Evolutionary conservation across 2,329 filamentous ascomycete species (phyloP).

Genomic region (Zelopaecilomyces penicillatus): DNA sequence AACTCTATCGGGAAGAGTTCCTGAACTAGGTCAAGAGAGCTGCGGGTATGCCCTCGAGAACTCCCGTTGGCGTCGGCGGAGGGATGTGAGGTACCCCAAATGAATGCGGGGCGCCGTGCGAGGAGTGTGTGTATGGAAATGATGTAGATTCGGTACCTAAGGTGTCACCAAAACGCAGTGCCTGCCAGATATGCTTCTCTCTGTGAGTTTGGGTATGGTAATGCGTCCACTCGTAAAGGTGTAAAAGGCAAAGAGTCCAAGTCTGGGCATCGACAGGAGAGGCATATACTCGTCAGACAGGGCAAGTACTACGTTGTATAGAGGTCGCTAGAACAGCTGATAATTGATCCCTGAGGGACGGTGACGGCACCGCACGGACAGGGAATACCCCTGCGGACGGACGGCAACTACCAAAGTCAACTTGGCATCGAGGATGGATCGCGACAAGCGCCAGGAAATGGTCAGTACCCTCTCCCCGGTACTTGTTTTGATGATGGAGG

Average conservation of each 20-base stretch:
- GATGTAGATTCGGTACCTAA: conserved; percentile 1
- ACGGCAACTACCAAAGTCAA: conserved; percentile 1
- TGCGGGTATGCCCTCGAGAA: conserved; percentile 8
- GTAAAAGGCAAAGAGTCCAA: too few relatives aligned
- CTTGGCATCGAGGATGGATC: conserved; percentile 6
- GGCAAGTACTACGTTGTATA: too few relatives aligned
- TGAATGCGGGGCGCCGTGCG: conserved; percentile 7
- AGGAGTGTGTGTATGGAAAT: background rate
- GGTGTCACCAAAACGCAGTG: background rate
- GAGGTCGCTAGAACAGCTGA: background rate
- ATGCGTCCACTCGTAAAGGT: too few relatives aligned
- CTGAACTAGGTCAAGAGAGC: conserved; percentile 10
- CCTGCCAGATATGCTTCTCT: too few relatives aligned
- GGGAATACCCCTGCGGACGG: background rate
- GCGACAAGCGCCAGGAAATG: conserved; percentile 10
- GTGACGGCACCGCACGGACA: background rate
- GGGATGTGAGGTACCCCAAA: conserved; percentile 3
- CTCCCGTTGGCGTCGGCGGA: conserved; percentile 8
- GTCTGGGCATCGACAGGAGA: too few relatives aligned
- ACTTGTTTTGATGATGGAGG: conserved; percentile 2
- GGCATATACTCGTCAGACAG: too few relatives aligned
- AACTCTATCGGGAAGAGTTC: conserved; percentile 8
- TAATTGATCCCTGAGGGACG: background rate
- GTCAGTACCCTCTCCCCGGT: conserved; percentile 3
- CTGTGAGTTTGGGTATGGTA: too few relatives aligned